These are phyloP conservation scores for Aspergillus affinis DNA, from an alignment of 495 filamentous ascomycete species.

Conservation along the genomic window DNA sequence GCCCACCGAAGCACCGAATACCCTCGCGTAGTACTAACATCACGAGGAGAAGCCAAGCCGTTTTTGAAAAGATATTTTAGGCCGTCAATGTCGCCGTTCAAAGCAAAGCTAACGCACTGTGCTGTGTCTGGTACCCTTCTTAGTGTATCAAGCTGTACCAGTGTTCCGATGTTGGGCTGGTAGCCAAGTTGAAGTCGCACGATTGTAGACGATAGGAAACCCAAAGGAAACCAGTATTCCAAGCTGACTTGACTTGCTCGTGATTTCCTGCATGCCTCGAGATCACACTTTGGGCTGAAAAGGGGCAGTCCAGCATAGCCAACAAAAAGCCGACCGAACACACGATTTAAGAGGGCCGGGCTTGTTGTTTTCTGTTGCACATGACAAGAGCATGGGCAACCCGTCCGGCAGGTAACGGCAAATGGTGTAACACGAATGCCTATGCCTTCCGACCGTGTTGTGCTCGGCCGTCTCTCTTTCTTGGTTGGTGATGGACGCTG, in stretches of 20 bases:
- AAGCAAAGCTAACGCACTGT: background rate
- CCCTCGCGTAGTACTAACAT: background rate
- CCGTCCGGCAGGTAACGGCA: no score
- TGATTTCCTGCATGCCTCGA: background rate
- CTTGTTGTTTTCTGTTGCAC: no score
- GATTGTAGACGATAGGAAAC: background rate
- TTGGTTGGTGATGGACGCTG: no score
- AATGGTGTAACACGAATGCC: no score
- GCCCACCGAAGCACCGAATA: background rate
- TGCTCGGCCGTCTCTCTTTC: no score
- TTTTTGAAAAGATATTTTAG: constrained; percentile 1
- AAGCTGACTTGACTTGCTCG: background rate
- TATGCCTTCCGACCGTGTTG: no score
- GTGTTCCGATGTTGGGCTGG: background rate
- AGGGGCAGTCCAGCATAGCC: constrained; percentile 1
- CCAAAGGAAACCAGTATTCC: constrained; percentile 5
- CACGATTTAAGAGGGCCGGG: background rate
- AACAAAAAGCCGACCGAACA: background rate
- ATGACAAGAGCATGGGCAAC: no score
- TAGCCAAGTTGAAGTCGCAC: background rate
- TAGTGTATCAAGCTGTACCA: background rate
- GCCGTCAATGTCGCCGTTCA: background rate
- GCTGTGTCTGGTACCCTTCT: constrained; percentile 2
- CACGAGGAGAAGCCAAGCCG: background rate
- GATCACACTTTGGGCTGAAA: background rate